Evolutionary conservation across 768 basidiomycete species (phyloP).

Genomic region (Tulasnella sp.): DNA sequence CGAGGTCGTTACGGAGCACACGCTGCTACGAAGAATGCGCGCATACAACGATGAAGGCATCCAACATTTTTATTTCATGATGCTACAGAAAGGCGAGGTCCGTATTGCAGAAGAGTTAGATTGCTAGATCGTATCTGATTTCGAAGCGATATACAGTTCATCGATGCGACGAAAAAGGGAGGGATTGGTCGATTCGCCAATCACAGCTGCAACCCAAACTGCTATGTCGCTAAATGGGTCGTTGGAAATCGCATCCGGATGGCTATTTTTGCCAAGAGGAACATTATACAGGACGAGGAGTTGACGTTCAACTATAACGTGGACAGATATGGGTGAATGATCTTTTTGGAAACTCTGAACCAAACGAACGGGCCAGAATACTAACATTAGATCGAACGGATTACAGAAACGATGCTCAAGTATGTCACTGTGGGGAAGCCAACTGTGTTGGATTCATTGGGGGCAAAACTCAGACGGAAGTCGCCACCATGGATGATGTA

Average conservation of each 20-base stretch:
- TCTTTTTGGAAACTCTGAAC: too few relatives aligned
- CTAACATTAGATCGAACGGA: not conserved
- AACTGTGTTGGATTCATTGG: constrained; percentile 95
- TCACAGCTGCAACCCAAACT: constrained; percentile 96
- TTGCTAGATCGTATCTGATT: not conserved
- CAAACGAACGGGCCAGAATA: not conserved
- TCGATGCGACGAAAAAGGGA: constrained; percentile 95
- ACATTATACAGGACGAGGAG: constrained; percentile 71
- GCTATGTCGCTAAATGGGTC: constrained; percentile 97
- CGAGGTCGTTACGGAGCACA: constrained; percentile 79
- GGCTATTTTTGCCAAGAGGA: constrained; percentile 92
- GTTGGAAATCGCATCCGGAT: constrained; percentile 81
- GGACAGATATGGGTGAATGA: constrained; percentile 87
- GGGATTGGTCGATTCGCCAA: constrained; percentile 97
- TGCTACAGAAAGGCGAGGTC: constrained; percentile 96
- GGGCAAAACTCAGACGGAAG: constrained; percentile 96
- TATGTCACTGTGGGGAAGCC: constrained; percentile 88
- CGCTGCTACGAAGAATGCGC: constrained; percentile 89
- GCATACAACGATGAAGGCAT: constrained; percentile 90
- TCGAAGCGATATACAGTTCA: constrained; percentile 47
- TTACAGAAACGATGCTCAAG: constrained; percentile 80
- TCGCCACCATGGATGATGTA: constrained; percentile 88
- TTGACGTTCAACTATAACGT: constrained; percentile 99
- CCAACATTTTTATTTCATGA: constrained; percentile 98
- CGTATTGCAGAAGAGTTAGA: not conserved